Conservation (phyloP, 2,329 filamentous ascomycete genomes). For the Knufia petricola region DNA sequence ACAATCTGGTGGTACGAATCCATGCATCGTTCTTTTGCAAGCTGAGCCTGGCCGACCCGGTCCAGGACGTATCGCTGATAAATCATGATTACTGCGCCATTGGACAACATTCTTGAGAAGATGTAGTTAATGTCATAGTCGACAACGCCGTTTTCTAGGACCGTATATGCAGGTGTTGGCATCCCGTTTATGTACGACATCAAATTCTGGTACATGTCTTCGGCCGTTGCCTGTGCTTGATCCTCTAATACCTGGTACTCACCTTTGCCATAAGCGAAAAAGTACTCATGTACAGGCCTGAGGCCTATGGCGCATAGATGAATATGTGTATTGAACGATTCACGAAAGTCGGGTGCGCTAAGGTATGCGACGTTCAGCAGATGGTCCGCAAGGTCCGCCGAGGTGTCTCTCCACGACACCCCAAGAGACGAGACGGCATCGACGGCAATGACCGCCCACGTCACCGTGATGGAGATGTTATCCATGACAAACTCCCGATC, state of each 20-base stretch:
- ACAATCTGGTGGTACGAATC: slow-evolving; percentile 19
- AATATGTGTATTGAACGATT: slow-evolving; percentile 18
- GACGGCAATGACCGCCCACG: slow-evolving; percentile 17
- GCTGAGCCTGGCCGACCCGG: slow-evolving; percentile 8
- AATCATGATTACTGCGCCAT: slow-evolving; percentile 19
- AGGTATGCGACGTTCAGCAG: slow-evolving; percentile 20
- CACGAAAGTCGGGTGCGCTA: slow-evolving; percentile 19
- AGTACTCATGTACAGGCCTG: slow-evolving; percentile 21
- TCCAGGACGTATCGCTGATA: slow-evolving; percentile 18
- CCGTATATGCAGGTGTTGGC: slow-evolving; percentile 17
- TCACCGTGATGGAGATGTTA: slow-evolving; percentile 17
- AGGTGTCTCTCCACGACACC: slow-evolving; percentile 20
- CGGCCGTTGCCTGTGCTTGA: slow-evolving; percentile 15
- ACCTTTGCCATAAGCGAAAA: slow-evolving; percentile 14
- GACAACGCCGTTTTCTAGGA: slow-evolving; percentile 20
- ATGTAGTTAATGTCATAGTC: slow-evolving; percentile 22
- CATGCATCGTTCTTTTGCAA: slow-evolving; percentile 17
- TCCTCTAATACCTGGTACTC: slow-evolving; percentile 12
- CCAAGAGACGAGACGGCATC: slow-evolving; percentile 20
- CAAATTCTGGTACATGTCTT: slow-evolving; percentile 22
- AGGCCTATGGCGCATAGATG: slow-evolving; percentile 20
- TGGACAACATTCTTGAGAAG: slow-evolving; percentile 17
- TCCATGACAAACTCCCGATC: slow-evolving; percentile 16
- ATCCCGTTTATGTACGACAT: slow-evolving; percentile 18
- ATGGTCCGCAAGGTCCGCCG: slow-evolving; percentile 21